Evolutionary conservation across 2,329 filamentous ascomycete species (phyloP).

Genomic region (Coniochaeta ligniaria): DNA sequence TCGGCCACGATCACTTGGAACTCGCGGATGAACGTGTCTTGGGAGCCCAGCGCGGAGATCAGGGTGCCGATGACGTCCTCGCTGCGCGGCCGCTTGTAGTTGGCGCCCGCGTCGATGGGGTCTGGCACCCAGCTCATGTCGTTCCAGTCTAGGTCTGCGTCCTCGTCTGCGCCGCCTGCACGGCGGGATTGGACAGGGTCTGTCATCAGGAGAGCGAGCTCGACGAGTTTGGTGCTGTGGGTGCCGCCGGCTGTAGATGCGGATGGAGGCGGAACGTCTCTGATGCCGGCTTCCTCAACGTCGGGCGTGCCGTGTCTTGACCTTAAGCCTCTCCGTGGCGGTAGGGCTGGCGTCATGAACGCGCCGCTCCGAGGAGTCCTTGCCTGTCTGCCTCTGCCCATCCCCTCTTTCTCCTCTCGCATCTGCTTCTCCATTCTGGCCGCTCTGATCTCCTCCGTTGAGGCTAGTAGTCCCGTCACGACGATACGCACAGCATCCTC

Average conservation of each 20-base stretch:
- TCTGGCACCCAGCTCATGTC: slow-evolving; percentile 93
- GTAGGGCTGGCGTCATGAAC: slow-evolving; percentile 9
- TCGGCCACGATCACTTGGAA: slow-evolving; percentile 86
- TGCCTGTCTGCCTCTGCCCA: background rate
- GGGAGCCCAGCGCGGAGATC: slow-evolving; percentile 79
- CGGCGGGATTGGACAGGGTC: slow-evolving; percentile 49
- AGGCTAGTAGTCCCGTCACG: slow-evolving; percentile 64
- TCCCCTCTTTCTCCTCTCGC: slow-evolving; percentile 2
- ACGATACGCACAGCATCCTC: slow-evolving; percentile 75
- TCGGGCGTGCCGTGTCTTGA: slow-evolving; percentile 5
- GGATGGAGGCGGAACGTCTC: background rate
- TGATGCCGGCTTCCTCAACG: background rate
- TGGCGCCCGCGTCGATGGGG: slow-evolving; percentile 84
- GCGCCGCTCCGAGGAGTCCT: background rate
- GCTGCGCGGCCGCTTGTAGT: slow-evolving; percentile 82
- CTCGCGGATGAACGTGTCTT: slow-evolving; percentile 90
- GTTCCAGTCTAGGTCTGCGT: slow-evolving; percentile 76
- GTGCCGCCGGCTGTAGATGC: background rate
- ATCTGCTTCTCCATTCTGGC: slow-evolving; percentile 13
- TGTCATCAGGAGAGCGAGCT: slow-evolving; percentile 60
- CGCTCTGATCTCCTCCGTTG: slow-evolving; percentile 35
- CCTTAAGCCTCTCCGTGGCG: background rate
- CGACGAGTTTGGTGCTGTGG: slow-evolving; percentile 44
- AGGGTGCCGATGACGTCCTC: slow-evolving; percentile 88
- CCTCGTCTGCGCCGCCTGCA: slow-evolving; percentile 37